phyloP scores from a whole-genome alignment of 306 rosid species.

The Mimosa bimucronata region DNA sequence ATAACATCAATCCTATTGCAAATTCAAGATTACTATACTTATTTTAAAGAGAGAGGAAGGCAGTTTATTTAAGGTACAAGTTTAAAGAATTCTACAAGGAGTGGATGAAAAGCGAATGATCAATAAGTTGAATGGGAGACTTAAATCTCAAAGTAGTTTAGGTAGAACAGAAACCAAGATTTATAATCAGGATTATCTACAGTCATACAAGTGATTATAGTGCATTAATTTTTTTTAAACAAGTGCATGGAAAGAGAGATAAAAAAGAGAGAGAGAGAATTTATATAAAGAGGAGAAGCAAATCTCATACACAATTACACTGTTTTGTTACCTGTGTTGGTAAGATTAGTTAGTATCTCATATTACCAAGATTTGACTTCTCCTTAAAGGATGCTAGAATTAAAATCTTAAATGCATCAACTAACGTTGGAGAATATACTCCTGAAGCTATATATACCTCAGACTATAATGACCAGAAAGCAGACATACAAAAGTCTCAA shows the following conservation, averaged over 20 bases:
- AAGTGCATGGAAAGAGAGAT: too few relatives aligned
- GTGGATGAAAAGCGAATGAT: not conserved
- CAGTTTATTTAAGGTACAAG: not conserved
- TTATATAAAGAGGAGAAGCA: not conserved
- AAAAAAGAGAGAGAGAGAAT: too few relatives aligned
- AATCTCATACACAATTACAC: not conserved
- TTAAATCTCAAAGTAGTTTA: not conserved
- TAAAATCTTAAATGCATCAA: not conserved
- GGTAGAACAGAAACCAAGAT: not conserved
- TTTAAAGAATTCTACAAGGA: not conserved
- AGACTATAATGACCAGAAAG: not conserved
- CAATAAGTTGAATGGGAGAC: not conserved
- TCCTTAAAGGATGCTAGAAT: not conserved
- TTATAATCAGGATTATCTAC: not conserved
- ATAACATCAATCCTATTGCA: not conserved
- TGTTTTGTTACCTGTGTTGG: not conserved
- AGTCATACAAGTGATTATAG: not conserved
- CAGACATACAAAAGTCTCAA: constrained; percentile 2
- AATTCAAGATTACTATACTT: not conserved
- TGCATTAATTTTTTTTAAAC: too few relatives aligned
- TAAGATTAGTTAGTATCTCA: not conserved
- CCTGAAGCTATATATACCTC: not conserved
- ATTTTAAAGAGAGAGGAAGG: not conserved
- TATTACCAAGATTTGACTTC: not conserved
- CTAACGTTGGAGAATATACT: not conserved